A percentile compares a stretch with the other conserved stretches of the same genome.
Evolutionary conservation across 768 basidiomycete genomes (phyloP).

Genomic region (Lactarius akahatsu): DNA sequence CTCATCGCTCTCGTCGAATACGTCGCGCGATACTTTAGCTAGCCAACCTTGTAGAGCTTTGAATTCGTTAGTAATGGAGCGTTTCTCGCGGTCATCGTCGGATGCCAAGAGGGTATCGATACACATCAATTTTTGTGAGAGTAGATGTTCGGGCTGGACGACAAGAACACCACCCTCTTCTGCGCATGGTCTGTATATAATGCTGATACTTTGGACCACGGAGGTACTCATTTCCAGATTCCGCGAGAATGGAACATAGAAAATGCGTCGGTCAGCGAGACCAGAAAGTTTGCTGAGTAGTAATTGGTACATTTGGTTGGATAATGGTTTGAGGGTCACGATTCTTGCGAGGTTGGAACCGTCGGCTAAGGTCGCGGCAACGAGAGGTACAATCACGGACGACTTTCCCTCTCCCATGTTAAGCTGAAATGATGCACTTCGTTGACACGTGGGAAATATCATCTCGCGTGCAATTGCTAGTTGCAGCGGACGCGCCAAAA

Average conservation of each 20-base stretch:
- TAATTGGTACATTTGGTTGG: conserved; percentile 47
- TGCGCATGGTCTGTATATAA: conserved; percentile 42
- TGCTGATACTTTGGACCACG: conserved; percentile 32
- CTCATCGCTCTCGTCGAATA: conserved; percentile 33
- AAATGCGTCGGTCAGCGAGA: conserved; percentile 47
- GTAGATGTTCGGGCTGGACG: conserved; percentile 52
- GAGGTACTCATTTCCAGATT: conserved; percentile 32
- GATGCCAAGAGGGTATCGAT: conserved; percentile 38
- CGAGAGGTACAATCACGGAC: conserved; percentile 51
- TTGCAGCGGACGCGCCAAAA: conserved; percentile 47
- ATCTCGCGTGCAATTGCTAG: conserved; percentile 45
- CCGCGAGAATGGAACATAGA: conserved; percentile 51
- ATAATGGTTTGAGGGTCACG: conserved; percentile 48
- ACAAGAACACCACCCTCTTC: conserved; percentile 44
- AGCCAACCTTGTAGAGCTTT: conserved; percentile 1
- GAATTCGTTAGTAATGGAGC: conserved; percentile 46
- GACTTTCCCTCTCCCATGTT: conserved; percentile 64
- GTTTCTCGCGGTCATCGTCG: conserved; percentile 28
- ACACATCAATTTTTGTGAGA: conserved; percentile 50
- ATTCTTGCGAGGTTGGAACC: conserved; percentile 46
- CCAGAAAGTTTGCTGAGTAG: conserved; percentile 43
- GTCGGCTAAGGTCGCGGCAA: conserved; percentile 42
- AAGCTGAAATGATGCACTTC: conserved; percentile 47
- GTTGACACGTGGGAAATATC: conserved; percentile 40
- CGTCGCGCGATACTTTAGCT: conserved; percentile 11